Evolutionary conservation across 768 basidiomycete genomes (phyloP), one percentile per base, ranked within the genome.

Genomic region (Amanita inopinata): DNA sequence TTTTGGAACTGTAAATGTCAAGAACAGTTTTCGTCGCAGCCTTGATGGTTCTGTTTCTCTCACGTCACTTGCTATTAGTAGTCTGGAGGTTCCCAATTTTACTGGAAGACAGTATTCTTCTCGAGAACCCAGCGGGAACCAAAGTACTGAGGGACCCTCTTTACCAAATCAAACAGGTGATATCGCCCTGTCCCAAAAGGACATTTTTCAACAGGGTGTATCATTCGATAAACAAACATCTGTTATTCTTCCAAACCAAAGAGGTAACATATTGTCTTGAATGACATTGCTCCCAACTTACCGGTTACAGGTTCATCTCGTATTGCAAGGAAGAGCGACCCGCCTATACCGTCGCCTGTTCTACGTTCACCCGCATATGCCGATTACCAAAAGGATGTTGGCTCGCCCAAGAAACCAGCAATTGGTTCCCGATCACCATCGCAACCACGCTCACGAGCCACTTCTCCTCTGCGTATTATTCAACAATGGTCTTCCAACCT

Each of bases 401-500:
- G 58, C 11, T 52, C 57, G 23, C 44, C 51, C 1, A 52, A 45
- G 15, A 20, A 22, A 23, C 41, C 33, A 17, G 17, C n/a, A 25
- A 6, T 11, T 4, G 51, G 48, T 19, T 53, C 41, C 10, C 50
- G 51, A 10, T 64, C 72, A 0, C 68, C 69, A 24, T 68, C 77
- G 3, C 66, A 66, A 11, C 65, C 69, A 5, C 71, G 73, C n/a
- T 76, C 75, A 12, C 69, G 78, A 5, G 58, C 62, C 1, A 56
- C 65, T 0, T 83, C 81, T 1, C 82, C 83, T 0, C 60, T 83
- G 0, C 73, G 79, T 7, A 61, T 78, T 12, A 64, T 83, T 11
- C 70, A 71, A 4, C 66, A 70, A 10, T 74, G 71, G 65, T 64
- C 71, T 14, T 59, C 72, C 0, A 64, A 67, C 7, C 65, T 80